Base-by-base conservation (phyloP, 1,284 basidiomycete genomes). In the Peniophora sp. region DNA sequence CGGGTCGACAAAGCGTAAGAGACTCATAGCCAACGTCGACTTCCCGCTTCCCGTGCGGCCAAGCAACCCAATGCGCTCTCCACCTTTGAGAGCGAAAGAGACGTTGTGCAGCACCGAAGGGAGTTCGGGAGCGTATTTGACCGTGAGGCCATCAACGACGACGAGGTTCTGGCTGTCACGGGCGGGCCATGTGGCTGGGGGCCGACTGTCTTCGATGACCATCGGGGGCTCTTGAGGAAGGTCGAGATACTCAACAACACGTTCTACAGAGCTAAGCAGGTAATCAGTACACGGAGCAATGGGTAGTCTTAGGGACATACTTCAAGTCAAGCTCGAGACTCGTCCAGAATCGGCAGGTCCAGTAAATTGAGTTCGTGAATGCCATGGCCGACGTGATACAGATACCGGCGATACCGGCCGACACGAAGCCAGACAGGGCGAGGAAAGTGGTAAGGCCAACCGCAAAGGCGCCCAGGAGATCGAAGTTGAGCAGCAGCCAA, bases 1-100 rank as follows among this genome's bases (percentile, higher is more conserved):
- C 0, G 93, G 92, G 60, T 98, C 94, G 6, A 87, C 75, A 79
- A 97, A 97, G 54, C 94, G 81, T 55, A 98, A 66, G 22, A 97
- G 70, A 54, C 84, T 85, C 81, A 90, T 91, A 0, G 90, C 91
- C 27, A 96, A 68, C 0, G 91, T 93, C 15, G 81, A 85, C 65
- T 90, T 90, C n/a, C 86, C 88, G 54, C 80, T 45, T 20, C 43
- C 43, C 1, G 89, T 92, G 20, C 90, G 70, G 14, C 88, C 88
- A 23, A 91, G 66, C 3, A 91, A 65, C 6, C 88, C 88, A 23
- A 91, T 69, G 2, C 86, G 75, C 62, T 90, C 87, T 17, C 74
- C 75, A 0, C 81, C 75, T 53, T 75, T 75, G 43, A 86, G 64
- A 3, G 68, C 63, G 64, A 88, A 88, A 1, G 88, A 89, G 1